Evolutionary conservation across 306 rosid genomes (phyloP).

Genomic region (Oemleria cerasiformis): DNA sequence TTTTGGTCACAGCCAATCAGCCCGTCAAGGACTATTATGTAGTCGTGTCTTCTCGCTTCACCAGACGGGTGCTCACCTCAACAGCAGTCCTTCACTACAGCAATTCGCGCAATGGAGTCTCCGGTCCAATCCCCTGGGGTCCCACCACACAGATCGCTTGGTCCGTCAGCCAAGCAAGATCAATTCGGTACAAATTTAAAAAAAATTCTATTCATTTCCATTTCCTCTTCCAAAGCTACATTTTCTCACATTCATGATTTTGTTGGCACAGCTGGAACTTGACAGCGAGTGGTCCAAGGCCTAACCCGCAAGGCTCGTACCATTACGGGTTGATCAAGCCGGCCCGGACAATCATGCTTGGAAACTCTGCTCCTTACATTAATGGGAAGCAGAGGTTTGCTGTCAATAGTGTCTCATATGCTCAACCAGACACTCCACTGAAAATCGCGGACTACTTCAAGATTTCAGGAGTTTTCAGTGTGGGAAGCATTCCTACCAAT

Average conservation of each 20-base stretch:
- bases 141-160: slow-evolving; percentile 65
- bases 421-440: slow-evolving; percentile 73
- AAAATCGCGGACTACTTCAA: slow-evolving; percentile 85
- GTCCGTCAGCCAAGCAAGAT: slow-evolving; percentile 77
- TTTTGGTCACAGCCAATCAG: slow-evolving; percentile 88
- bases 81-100: slow-evolving; percentile 91
- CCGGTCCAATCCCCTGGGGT: slow-evolving; percentile 78
- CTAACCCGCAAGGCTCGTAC: slow-evolving; percentile 97
- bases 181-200: slow-evolving; percentile 64
- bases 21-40: slow-evolving; percentile 79
- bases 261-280: slow-evolving; percentile 60
- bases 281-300: slow-evolving; percentile 97
- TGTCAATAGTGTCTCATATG: slow-evolving; percentile 72
- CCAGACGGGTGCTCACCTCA: slow-evolving; percentile 64
- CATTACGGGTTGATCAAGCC: slow-evolving; percentile 84
- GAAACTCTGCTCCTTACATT: slow-evolving; percentile 74
- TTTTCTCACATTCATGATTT: not conserved
- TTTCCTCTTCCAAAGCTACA: not conserved
- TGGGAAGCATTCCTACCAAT: slow-evolving; percentile 62
- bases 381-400: slow-evolving; percentile 96
- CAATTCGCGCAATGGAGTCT: slow-evolving; percentile 63
- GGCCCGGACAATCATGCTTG: slow-evolving; percentile 67
- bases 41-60: slow-evolving; percentile 79
- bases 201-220: not conserved
- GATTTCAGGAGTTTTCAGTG: slow-evolving; percentile 73